These are phyloP conservation scores for Lepidium aucheri DNA, from an alignment of 345 rosid genomes.

Conservation along the genomic window DNA sequence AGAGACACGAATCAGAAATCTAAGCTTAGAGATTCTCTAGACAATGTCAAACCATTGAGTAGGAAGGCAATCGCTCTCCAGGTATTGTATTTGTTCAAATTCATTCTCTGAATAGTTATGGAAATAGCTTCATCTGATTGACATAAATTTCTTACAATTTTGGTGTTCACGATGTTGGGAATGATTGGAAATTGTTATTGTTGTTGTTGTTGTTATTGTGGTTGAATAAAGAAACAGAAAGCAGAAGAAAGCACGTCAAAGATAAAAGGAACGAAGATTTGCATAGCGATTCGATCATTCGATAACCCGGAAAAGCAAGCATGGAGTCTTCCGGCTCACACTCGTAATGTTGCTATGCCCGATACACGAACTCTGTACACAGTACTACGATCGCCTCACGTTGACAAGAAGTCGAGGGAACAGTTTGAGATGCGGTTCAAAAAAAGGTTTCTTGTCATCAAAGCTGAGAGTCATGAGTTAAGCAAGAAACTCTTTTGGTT, in stretches of 20 bases:
- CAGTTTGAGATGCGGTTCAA: constrained; percentile 28
- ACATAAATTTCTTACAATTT: neutral
- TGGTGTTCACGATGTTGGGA: neutral
- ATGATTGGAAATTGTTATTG: neutral
- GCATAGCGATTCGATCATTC: constrained; percentile 24
- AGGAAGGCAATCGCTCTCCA: constrained; percentile 51
- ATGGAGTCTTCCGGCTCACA: constrained; percentile 25
- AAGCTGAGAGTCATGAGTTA: constrained; percentile 24
- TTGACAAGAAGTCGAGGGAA: constrained; percentile 25
- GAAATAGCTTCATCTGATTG: neutral
- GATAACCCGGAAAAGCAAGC: constrained; percentile 21
- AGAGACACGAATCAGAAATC: neutral
- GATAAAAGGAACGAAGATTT: constrained; percentile 26
- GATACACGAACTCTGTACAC: constrained; percentile 23
- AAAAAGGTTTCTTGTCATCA: constrained; percentile 25
- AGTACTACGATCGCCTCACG: constrained; percentile 22
- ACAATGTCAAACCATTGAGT: constrained; percentile 51
- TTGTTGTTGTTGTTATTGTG: neutral
- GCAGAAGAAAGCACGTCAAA: constrained; percentile 21
- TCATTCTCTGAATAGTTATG: neutral
- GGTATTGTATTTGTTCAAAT: constrained; percentile 27
- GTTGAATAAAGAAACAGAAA: constrained; percentile 32
- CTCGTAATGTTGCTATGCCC: constrained; percentile 25
- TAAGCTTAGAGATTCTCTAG: constrained; percentile 42
- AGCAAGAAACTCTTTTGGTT: constrained; percentile 29